Evolutionary conservation across 108 stramenopile genomes (phyloP).

Genomic region (Skeletonema costatum): DNA sequence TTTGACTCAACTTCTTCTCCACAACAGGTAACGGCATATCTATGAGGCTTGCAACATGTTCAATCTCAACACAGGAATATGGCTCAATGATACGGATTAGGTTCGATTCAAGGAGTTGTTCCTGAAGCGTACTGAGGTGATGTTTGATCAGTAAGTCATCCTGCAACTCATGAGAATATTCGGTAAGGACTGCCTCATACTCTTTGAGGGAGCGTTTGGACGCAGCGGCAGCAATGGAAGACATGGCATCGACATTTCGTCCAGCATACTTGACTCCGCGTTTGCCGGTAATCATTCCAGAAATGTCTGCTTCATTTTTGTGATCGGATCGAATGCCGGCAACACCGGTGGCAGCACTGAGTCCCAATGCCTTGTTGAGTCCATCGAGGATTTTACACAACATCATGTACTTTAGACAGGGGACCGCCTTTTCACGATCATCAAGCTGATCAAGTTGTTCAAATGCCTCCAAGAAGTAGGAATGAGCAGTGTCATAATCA

Average conservation of each 20-base stretch:
- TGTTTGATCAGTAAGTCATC: conserved; percentile 93
- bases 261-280: conserved; percentile 97
- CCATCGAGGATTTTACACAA: conserved; percentile 93
- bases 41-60: conserved; percentile 94
- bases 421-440: conserved; percentile 67
- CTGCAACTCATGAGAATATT: conserved; percentile 75
- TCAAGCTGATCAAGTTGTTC: conserved; percentile 94
- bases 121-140: conserved; percentile 95
- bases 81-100: conserved; percentile 97
- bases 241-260: conserved; percentile 94
- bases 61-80: conserved; percentile 96
- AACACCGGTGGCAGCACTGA: conserved; percentile 55
- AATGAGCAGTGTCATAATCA: conserved; percentile 98
- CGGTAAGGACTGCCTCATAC: conserved; percentile 79
- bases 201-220: conserved; percentile 87
- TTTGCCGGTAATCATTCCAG: conserved; percentile 82
- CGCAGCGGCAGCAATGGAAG: conserved; percentile 91
- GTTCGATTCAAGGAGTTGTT: conserved; percentile 97
- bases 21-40: conserved; percentile 87
- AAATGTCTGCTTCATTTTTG: conserved; percentile 61
- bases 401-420: conserved; percentile 98
- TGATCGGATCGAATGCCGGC: conserved; percentile 49
- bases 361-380: conserved; percentile 74
- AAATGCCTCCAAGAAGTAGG: conserved; percentile 99
- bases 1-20: conserved; percentile 97